A percentile compares a stretch with the other conserved stretches of the same genome.
phyloP scores from a whole-genome alignment of 352 stramenopile species.

The Globisporangium alternatum region DNA sequence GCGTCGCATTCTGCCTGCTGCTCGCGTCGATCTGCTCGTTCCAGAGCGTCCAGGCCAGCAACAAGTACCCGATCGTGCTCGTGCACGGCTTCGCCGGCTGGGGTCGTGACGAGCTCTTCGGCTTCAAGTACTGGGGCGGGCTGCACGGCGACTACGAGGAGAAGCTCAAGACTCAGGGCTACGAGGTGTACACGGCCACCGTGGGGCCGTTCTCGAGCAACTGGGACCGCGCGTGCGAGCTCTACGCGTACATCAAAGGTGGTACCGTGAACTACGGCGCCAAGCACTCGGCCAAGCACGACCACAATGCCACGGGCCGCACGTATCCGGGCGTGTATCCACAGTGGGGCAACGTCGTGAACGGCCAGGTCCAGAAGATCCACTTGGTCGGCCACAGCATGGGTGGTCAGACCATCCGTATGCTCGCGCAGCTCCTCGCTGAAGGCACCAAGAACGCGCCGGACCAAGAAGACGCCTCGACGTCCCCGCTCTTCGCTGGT shows the following conservation, averaged over 20 bases:
- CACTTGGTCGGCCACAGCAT: slow-evolving; percentile 44
- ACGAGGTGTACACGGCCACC: slow-evolving; percentile 9
- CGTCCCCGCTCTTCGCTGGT: slow-evolving; percentile 25
- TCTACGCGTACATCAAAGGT: slow-evolving; percentile 51
- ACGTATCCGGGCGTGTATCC: slow-evolving; percentile 35
- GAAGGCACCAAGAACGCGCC: slow-evolving; percentile 28
- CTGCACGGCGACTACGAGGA: slow-evolving; percentile 12
- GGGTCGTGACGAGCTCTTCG: slow-evolving; percentile 11
- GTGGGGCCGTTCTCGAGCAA: slow-evolving; percentile 21
- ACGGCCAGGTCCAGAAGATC: slow-evolving; percentile 38
- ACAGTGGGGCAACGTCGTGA: slow-evolving; percentile 33
- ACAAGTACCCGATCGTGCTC: slow-evolving; percentile 20
- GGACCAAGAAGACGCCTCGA: slow-evolving; percentile 20
- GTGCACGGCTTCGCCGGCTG: slow-evolving; percentile 22
- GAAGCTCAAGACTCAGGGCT: slow-evolving; percentile 18
- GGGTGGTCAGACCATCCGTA: slow-evolving; percentile 38
- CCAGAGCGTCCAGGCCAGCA: slow-evolving; percentile 3
- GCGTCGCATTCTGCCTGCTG: neutral
- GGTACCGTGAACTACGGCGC: slow-evolving; percentile 38
- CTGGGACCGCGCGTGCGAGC: slow-evolving; percentile 23
- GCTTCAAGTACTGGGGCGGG: slow-evolving; percentile 17
- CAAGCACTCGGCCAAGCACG: slow-evolving; percentile 27
- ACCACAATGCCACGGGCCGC: slow-evolving; percentile 26
- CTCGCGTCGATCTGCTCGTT: slow-evolving; percentile 1
- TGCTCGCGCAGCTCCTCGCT: slow-evolving; percentile 37